These are phyloP conservation scores for Apiospora saccharicola DNA, from an alignment of 2,329 filamentous ascomycete genomes.

Conservation along the genomic window DNA sequence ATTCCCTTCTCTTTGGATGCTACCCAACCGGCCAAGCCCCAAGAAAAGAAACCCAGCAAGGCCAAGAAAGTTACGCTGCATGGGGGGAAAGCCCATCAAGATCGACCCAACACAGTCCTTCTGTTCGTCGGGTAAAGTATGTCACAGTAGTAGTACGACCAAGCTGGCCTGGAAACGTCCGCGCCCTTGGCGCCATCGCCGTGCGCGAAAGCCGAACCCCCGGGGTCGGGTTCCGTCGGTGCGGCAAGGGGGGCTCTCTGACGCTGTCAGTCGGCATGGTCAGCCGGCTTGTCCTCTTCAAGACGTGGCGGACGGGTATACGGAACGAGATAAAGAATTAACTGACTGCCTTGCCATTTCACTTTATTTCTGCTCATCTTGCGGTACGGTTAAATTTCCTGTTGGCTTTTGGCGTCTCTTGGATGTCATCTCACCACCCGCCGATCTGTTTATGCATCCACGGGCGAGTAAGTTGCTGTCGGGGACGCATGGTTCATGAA, in stretches of 20 bases:
- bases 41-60: background rate
- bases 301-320: background rate
- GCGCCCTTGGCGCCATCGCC: constrained; percentile 10
- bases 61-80: background rate
- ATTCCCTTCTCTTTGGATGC: background rate
- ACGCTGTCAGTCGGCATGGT: background rate
- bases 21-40: constrained; percentile 6
- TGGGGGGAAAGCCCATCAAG: background rate
- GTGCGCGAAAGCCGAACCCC: constrained; percentile 11
- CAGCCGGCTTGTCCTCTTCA: background rate
- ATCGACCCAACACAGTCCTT: constrained; percentile 12
- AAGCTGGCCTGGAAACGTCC: background rate
- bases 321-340: background rate
- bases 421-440: background rate
- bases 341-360: background rate
- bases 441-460: constrained; percentile 2
- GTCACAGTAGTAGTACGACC: background rate
- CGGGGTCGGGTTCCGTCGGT: background rate
- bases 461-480: background rate
- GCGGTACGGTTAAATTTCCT: background rate
- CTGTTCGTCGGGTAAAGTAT: constrained; percentile 3
- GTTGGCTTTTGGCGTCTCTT: background rate
- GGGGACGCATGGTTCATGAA: background rate
- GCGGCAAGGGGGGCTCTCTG: background rate
- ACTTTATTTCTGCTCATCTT: background rate